Conservation (phyloP, 495 filamentous ascomycete genomes). For the Tetracladium setigerum region DNA sequence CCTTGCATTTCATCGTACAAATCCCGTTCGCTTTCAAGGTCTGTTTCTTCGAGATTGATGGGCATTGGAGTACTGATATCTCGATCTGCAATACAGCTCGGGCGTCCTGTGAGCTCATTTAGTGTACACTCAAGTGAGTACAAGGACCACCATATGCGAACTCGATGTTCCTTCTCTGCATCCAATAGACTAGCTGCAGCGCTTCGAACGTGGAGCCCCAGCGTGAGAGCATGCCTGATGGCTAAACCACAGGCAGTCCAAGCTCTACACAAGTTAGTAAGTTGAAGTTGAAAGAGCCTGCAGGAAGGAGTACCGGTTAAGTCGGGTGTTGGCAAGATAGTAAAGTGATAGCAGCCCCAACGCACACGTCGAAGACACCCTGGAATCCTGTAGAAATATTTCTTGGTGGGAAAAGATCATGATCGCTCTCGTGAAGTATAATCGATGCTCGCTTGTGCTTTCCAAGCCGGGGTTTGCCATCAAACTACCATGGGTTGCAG, state of each 20-base stretch:
- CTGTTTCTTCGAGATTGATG: conserved; percentile 43
- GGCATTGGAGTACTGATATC: conserved; percentile 50
- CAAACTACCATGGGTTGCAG: conserved; percentile 42
- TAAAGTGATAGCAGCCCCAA: conserved; percentile 53
- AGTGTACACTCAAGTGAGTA: conserved; percentile 51
- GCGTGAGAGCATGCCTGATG: conserved; percentile 45
- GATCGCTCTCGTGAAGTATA: conserved; percentile 49
- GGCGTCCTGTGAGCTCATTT: conserved; percentile 51
- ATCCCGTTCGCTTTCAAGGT: conserved; percentile 27
- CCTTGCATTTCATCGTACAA: conserved; percentile 2
- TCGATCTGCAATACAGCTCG: conserved; percentile 45
- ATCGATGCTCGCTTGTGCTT: conserved; percentile 38
- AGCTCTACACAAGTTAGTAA: conserved; percentile 33
- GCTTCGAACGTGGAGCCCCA: conserved; percentile 56
- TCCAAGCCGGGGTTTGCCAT: conserved; percentile 26
- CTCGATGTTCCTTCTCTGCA: conserved; percentile 46
- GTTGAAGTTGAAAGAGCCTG: conserved; percentile 1
- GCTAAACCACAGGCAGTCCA: conserved; percentile 54
- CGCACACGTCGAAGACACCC: conserved; percentile 51
- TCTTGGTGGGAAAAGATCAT: conserved; percentile 42
- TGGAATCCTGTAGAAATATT: conserved; percentile 42
- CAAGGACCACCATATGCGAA: conserved; percentile 55
- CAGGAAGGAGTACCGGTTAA: conserved; percentile 44
- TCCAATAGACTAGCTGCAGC: conserved; percentile 38
- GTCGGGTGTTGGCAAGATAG: conserved; percentile 46